A percentile compares a stretch with the other conserved stretches of the same genome.
Evolutionary conservation across 2,329 filamentous ascomycete species (phyloP).

Genomic region (Didymella glomerata): DNA sequence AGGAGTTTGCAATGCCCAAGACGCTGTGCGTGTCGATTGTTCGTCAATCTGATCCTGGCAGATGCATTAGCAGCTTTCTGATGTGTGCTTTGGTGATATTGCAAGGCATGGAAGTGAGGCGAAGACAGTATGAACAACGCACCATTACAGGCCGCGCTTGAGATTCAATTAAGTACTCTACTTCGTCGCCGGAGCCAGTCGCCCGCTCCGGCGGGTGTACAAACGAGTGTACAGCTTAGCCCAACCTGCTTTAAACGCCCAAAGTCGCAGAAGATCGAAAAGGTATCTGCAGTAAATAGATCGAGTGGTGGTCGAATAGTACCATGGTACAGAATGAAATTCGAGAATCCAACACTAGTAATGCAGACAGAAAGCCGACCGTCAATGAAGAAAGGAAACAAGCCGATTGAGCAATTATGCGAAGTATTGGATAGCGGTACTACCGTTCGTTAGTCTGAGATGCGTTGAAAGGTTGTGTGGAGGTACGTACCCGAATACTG

Average conservation of each 20-base stretch:
- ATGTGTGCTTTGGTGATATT: not conserved
- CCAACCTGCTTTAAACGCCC: conserved; percentile 19
- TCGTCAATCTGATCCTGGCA: no score
- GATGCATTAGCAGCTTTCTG: no score
- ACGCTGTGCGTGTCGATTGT: no score
- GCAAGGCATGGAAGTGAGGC: no score
- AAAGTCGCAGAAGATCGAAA: conserved; percentile 20
- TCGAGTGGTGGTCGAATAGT: conserved; percentile 17
- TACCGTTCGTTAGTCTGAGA: conserved; percentile 1
- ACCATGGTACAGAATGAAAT: conserved; percentile 15
- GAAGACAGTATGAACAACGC: not conserved
- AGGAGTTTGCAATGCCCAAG: not conserved
- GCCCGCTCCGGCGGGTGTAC: conserved; percentile 10
- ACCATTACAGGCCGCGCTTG: conserved; percentile 1
- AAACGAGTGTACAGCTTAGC: conserved; percentile 28
- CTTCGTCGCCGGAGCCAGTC: conserved; percentile 15
- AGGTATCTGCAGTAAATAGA: conserved; percentile 19
- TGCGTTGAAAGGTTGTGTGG: not conserved
- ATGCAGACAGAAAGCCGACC: conserved; percentile 22
- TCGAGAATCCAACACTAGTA: conserved; percentile 19
- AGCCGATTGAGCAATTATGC: conserved; percentile 2
- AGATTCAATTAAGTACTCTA: conserved; percentile 38
- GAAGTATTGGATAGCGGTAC: conserved; percentile 20
- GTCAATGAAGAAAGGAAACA: conserved; percentile 13
- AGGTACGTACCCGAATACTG: conserved; percentile 86